These are phyloP conservation scores for Cystobasidium pallidum DNA, from an alignment of 1,284 basidiomycete genomes.

Conservation along the genomic window DNA sequence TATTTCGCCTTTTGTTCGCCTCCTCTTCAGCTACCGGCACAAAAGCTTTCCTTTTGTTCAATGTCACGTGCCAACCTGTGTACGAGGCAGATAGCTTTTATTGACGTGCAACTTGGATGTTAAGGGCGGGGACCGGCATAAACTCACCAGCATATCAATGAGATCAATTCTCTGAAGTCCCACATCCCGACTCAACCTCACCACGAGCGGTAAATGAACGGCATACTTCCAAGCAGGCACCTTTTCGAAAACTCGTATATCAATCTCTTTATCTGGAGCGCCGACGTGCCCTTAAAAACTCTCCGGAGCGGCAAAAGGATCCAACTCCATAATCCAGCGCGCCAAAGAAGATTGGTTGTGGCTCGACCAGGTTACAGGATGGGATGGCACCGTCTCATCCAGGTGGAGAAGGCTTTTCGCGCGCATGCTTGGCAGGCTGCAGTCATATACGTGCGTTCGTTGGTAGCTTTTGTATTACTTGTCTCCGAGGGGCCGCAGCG, in stretches of 20 bases:
- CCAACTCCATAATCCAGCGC: constrained; percentile 9
- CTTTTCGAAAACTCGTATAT: constrained; percentile 9
- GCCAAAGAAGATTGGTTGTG: constrained; percentile 18
- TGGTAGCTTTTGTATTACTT: constrained; percentile 7
- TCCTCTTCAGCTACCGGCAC: constrained; percentile 7
- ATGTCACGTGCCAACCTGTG: constrained; percentile 16
- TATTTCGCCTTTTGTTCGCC: constrained; percentile 15
- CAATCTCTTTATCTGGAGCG: constrained; percentile 17
- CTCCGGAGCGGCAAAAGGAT: constrained; percentile 5
- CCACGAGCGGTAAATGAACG: constrained; percentile 8
- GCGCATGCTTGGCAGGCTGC: constrained; percentile 23
- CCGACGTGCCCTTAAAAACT: constrained; percentile 11
- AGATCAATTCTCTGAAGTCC: constrained; percentile 9
- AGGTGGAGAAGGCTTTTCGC: constrained; percentile 23
- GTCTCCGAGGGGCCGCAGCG: constrained; percentile 17
- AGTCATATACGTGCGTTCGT: constrained; percentile 8
- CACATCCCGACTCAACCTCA: constrained; percentile 17
- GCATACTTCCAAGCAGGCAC: constrained; percentile 11
- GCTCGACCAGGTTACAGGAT: constrained; percentile 19
- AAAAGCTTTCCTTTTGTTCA: constrained; percentile 19
- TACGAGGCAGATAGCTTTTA: constrained; percentile 26
- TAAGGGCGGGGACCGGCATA: constrained; percentile 21
- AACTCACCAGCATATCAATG: constrained; percentile 8
- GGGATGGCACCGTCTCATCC: constrained; percentile 19
- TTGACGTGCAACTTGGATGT: constrained; percentile 12